A percentile compares a stretch with the other conserved stretches of the same genome.
phyloP scores from a whole-genome alignment of 495 filamentous ascomycete genomes.

The Penicillium desertorum region DNA sequence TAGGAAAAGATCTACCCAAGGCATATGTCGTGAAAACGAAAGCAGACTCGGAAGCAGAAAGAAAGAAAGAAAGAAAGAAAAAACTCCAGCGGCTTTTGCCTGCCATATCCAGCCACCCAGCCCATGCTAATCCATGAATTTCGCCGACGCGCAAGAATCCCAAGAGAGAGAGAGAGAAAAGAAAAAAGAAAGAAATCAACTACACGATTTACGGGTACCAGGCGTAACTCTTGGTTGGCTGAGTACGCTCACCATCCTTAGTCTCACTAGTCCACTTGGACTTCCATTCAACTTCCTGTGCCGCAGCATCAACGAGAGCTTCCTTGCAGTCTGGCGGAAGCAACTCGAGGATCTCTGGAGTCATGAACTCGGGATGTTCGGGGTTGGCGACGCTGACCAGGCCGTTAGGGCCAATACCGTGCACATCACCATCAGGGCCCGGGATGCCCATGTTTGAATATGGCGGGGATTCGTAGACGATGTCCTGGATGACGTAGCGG shows the following conservation, averaged over 20 bases:
- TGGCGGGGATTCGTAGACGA: conserved; percentile 61
- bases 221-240: conserved; percentile 53
- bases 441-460: conserved; percentile 59
- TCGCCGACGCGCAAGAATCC: conserved; percentile 9
- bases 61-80: conserved; percentile 9
- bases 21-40: not conserved
- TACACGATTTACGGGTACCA: conserved; percentile 40
- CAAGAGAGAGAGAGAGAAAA: conserved; percentile 10
- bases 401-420: conserved; percentile 63
- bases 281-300: conserved; percentile 70
- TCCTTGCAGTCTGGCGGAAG: conserved; percentile 70
- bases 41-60: conserved; percentile 5
- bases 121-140: conserved; percentile 20
- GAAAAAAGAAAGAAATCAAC: conserved; percentile 6
- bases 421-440: conserved; percentile 60
- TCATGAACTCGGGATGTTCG: conserved; percentile 49
- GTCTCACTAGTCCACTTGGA: conserved; percentile 65
- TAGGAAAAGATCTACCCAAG: not conserved
- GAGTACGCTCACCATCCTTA: conserved; percentile 45
- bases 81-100: conserved; percentile 20
- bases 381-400: conserved; percentile 52
- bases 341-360: conserved; percentile 64
- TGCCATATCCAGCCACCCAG: conserved; percentile 16
- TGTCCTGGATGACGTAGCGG: conserved; percentile 76
- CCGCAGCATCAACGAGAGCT: conserved; percentile 63